phyloP scores from a whole-genome alignment of 2,329 filamentous ascomycete species.

The Ophiostoma piceae region DNA sequence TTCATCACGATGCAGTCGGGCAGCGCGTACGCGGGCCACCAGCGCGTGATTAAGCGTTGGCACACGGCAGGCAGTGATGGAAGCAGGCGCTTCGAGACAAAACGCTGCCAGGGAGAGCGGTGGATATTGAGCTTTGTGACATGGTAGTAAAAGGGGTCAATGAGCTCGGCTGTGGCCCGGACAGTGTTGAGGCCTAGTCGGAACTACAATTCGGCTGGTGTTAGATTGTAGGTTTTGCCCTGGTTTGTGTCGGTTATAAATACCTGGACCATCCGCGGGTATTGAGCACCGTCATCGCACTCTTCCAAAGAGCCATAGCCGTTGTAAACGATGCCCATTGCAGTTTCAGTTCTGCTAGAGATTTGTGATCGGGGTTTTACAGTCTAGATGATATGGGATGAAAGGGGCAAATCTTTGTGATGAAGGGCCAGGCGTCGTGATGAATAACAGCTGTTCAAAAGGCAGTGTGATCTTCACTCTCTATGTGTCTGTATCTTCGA shows the following conservation, averaged over 20 bases:
- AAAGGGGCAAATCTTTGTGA: too few relatives aligned
- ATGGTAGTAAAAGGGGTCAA: background rate
- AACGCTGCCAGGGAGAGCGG: background rate
- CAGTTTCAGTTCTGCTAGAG: too few relatives aligned
- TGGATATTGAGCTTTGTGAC: background rate
- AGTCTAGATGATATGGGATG: too few relatives aligned
- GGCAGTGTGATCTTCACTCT: too few relatives aligned
- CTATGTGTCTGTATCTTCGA: too few relatives aligned
- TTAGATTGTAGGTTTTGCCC: background rate
- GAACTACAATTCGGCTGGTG: background rate
- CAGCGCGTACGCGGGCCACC: conserved; percentile 15
- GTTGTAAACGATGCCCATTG: too few relatives aligned
- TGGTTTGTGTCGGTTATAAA: background rate
- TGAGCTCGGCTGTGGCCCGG: background rate
- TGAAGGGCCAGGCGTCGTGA: too few relatives aligned
- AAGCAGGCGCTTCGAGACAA: background rate
- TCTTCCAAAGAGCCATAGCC: too few relatives aligned
- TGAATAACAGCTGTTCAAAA: too few relatives aligned
- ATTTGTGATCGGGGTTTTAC: too few relatives aligned
- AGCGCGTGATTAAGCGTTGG: conserved; percentile 1
- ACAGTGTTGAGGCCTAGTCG: background rate
- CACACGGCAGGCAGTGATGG: background rate
- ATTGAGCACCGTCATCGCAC: too few relatives aligned
- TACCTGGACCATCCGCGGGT: conserved; percentile 6
- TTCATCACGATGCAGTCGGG: conserved; percentile 19